phyloP scores from a whole-genome alignment of 768 basidiomycete genomes.

The Calocybe indica region DNA sequence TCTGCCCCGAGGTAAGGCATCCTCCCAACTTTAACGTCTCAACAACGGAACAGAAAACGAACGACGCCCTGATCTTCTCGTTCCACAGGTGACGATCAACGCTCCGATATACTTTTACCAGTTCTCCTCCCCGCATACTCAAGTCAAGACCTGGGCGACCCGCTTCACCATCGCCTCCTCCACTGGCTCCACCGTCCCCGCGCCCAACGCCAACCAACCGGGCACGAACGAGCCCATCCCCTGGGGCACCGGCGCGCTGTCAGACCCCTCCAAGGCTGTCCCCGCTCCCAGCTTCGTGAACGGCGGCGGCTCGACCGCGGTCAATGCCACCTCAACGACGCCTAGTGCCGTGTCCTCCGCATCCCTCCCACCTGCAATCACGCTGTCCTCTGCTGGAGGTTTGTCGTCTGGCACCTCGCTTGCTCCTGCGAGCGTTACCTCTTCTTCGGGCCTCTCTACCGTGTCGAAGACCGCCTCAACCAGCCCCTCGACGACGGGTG shows the following conservation, averaged over 20 bases:
- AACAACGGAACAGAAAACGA: no score
- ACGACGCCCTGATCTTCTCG: not conserved
- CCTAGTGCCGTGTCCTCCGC: constrained; percentile 5
- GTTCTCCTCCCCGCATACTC: constrained; percentile 43
- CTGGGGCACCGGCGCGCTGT: constrained; percentile 64
- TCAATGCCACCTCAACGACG: constrained; percentile 8
- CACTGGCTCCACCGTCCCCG: constrained; percentile 36
- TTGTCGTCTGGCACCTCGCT: no score
- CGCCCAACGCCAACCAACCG: constrained; percentile 51
- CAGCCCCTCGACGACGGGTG: no score
- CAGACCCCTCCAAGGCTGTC: constrained; percentile 32
- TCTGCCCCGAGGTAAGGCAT: constrained; percentile 61
- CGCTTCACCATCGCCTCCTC: constrained; percentile 68
- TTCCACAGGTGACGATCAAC: constrained; percentile 50
- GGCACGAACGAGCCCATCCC: constrained; percentile 44
- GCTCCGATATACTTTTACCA: constrained; percentile 80
- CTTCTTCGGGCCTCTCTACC: no score
- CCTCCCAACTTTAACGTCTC: not conserved
- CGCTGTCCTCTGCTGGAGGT: no score
- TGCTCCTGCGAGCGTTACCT: no score
- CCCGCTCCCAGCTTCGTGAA: constrained; percentile 26
- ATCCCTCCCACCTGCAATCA: constrained; percentile 4
- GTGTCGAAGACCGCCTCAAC: no score
- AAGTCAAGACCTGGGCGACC: constrained; percentile 57
- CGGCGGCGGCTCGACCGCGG: constrained; percentile 4